These are phyloP conservation scores for Capsicum rhomboideum DNA, from an alignment of 257 asterid species.

Conservation along the genomic window DNA sequence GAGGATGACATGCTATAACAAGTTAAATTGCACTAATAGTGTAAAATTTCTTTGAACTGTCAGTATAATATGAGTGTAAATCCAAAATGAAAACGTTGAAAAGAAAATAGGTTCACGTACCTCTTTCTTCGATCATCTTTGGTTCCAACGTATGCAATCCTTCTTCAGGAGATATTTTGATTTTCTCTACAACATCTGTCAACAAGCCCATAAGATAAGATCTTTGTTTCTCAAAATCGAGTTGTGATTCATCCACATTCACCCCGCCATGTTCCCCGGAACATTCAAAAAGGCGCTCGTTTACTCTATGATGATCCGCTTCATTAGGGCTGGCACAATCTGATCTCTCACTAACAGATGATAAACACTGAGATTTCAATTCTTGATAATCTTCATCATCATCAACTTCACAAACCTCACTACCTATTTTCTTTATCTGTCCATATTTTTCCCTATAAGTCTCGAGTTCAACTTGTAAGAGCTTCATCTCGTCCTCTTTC, in stretches of 20 bases:
- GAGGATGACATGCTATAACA: background rate
- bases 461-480: constrained; percentile 51
- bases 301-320: constrained; percentile 19
- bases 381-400: constrained; percentile 60
- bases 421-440: constrained; percentile 31
- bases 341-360: constrained; percentile 38
- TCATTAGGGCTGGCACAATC: constrained; percentile 34
- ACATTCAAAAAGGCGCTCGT: constrained; percentile 11
- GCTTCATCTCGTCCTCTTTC: constrained; percentile 59
- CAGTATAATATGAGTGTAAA: background rate
- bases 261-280: constrained; percentile 16
- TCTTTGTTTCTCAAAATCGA: constrained; percentile 56
- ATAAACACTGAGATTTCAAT: constrained; percentile 41
- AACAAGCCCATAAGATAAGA: constrained; percentile 40
- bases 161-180: constrained; percentile 19
- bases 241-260: constrained; percentile 26
- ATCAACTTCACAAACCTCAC: constrained; percentile 67
- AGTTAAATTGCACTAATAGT: background rate
- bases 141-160: constrained; percentile 11
- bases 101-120: constrained; percentile 15
- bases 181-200: constrained; percentile 42
- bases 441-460: constrained; percentile 50
- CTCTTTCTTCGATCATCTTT: constrained; percentile 19
- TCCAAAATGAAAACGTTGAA: background rate
- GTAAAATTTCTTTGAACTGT: background rate